Evolutionary conservation across 768 basidiomycete species (phyloP), one percentile per base, ranked within the genome.

Genomic region (Trichaptum fuscoviolaceum): DNA sequence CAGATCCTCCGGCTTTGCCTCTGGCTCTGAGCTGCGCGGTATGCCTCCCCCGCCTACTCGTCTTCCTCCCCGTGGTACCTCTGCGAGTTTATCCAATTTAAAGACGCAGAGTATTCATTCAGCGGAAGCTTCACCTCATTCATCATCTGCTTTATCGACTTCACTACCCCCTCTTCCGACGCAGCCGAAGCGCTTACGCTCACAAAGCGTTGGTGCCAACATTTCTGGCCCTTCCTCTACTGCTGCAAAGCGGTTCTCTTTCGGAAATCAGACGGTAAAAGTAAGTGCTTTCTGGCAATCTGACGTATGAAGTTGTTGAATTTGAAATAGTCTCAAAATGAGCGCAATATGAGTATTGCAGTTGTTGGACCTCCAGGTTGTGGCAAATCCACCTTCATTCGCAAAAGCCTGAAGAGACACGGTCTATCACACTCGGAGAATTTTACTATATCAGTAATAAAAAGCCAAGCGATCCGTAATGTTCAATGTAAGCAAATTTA

Each of bases 381-480:
- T 67, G 96, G 96, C 67, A 98, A 98, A 77, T 89, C 92, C 1
- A 85, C 87, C 2, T 83, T 93, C 63, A 91, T 97, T 68, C 80
- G 82, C 36, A 89, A 88, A 73, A 95, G 93, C 12, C 80, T 95
- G 65, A 87, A 85, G 69, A 80, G 82, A 1, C 88, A 86, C 70
- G 79, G 81, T 18, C 78, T 91, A 18, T 70, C 74, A 9, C 75
- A 76, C 35, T 72, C 76, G 1, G 68, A 69, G 27, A 65, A 68
- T n/a, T 69, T 68, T 61, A 70, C 69, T 17, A 69, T 72, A 25
- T 42, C 67, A 18, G 64, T 12, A 25, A 18, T 60, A 1, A 35
- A 66, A n/a, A 26, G 15, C 59, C 26, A 58, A 57, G 69, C 70
- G 2, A 65, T 68, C 26, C 58, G 64, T 35, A 42, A 58, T 36